Conservation (phyloP, 495 filamentous ascomycete species). For the Lasiosphaeris hirsuta region DNA sequence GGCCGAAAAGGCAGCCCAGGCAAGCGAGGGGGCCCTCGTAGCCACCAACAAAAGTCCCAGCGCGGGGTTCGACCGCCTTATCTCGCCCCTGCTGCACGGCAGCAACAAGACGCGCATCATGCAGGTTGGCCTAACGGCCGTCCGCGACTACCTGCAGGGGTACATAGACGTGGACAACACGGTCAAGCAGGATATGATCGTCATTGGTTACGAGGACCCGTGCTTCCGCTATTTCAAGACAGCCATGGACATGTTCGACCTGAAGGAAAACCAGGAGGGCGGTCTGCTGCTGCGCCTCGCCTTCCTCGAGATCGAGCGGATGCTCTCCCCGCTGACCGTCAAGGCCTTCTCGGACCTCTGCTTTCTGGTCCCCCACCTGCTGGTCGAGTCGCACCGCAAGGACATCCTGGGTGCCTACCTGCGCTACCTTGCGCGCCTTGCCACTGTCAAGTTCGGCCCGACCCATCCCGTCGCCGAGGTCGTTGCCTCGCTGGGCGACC, state of each 20-base stretch:
- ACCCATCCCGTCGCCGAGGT: slow-evolving; percentile 25
- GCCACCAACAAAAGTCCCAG: slow-evolving; percentile 1
- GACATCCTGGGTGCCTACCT: slow-evolving; percentile 29
- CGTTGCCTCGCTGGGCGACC: slow-evolving; percentile 17
- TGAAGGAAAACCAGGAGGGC: slow-evolving; percentile 21
- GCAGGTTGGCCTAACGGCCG: slow-evolving; percentile 23
- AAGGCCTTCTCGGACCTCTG: slow-evolving; percentile 32
- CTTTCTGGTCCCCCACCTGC: slow-evolving; percentile 27
- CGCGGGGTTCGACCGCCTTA: not conserved
- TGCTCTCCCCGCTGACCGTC: slow-evolving; percentile 21
- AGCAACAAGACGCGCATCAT: slow-evolving; percentile 17
- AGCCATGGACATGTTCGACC: slow-evolving; percentile 30
- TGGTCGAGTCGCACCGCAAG: slow-evolving; percentile 19
- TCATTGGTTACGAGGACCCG: slow-evolving; percentile 25
- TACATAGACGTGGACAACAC: slow-evolving; percentile 22
- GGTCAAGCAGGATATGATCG: slow-evolving; percentile 18
- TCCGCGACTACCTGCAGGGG: slow-evolving; percentile 25
- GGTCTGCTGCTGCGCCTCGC: slow-evolving; percentile 29
- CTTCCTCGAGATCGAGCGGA: slow-evolving; percentile 29
- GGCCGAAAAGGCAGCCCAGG: not conserved
- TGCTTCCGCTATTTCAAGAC: slow-evolving; percentile 30
- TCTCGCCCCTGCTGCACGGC: slow-evolving; percentile 16
- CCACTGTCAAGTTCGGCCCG: slow-evolving; percentile 18
- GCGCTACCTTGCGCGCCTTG: slow-evolving; percentile 19
- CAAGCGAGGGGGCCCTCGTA: slow-evolving; percentile 12